phyloP scores from a whole-genome alignment of 2,329 filamentous ascomycete species.

The Leptographium radiaticola region DNA sequence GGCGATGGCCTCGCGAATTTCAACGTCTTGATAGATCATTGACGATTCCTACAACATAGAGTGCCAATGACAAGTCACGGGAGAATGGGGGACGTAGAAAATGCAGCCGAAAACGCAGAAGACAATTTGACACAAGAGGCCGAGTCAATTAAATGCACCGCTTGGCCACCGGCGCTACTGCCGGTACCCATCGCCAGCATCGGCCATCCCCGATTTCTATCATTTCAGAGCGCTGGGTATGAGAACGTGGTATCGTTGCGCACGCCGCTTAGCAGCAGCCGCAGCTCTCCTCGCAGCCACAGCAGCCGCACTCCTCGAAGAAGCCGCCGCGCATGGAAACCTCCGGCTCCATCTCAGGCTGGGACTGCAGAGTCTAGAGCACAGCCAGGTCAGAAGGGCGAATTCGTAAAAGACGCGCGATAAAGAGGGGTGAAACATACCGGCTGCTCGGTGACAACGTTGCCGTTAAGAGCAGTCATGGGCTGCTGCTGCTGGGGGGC shows the following conservation, averaged over 20 bases:
- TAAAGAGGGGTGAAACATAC: constrained; percentile 10
- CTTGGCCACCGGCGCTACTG: no score
- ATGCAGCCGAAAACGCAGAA: no score
- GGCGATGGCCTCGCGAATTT: no score
- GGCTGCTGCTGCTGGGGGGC: constrained; percentile 18
- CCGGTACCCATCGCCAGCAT: neutral
- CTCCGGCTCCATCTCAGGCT: constrained; percentile 14
- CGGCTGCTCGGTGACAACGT: constrained; percentile 18
- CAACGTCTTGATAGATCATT: no score
- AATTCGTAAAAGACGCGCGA: neutral
- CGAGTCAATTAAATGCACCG: no score
- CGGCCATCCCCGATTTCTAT: neutral
- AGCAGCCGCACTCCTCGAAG: constrained; percentile 19
- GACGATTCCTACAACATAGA: no score
- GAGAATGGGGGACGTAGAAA: no score
- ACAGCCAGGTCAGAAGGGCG: neutral
- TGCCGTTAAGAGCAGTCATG: constrained; percentile 16
- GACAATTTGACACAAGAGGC: no score
- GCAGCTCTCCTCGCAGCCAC: constrained; percentile 17
- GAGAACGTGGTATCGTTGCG: neutral
- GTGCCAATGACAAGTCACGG: no score
- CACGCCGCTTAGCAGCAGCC: constrained; percentile 15
- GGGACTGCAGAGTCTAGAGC: constrained; percentile 15
- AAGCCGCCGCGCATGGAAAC: constrained; percentile 18
- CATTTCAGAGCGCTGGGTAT: neutral